phyloP scores from a whole-genome alignment of 73 alveolate species.

The Paramecium sonneborni region DNA sequence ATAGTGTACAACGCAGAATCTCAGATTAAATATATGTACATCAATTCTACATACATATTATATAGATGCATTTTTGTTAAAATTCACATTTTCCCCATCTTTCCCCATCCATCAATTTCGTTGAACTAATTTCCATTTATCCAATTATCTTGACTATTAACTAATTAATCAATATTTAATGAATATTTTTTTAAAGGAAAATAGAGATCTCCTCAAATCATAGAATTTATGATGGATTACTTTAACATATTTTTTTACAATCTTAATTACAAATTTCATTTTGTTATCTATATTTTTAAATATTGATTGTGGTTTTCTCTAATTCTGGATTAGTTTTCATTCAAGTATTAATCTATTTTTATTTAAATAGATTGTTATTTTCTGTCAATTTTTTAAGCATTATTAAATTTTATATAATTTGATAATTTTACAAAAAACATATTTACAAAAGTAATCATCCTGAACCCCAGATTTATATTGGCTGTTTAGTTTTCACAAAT shows the following conservation, averaged over 20 bases:
- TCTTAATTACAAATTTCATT: neutral
- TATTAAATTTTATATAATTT: no score
- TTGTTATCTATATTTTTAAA: neutral
- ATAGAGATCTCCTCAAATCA: neutral
- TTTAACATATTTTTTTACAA: neutral
- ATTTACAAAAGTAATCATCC: no score
- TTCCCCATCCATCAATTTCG: neutral
- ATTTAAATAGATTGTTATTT: no score
- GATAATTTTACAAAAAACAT: no score
- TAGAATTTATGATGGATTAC: neutral
- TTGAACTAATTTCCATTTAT: no score
- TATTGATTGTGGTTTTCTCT: neutral
- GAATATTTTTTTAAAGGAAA: neutral
- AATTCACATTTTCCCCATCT: neutral
- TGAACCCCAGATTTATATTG: no score
- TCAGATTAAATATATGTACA: neutral
- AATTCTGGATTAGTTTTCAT: neutral
- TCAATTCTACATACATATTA: neutral
- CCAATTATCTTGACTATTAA: no score
- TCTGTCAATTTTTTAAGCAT: no score
- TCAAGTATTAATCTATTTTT: no score
- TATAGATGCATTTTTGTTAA: neutral
- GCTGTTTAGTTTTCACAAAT: no score
- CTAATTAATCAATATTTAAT: neutral
- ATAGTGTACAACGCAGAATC: slow-evolving; percentile 40